Percentiles rank a stretch among this genome's conserved stretches.
Evolutionary conservation across 495 filamentous ascomycete species (phyloP).

Genomic region (Neurospora africana): DNA sequence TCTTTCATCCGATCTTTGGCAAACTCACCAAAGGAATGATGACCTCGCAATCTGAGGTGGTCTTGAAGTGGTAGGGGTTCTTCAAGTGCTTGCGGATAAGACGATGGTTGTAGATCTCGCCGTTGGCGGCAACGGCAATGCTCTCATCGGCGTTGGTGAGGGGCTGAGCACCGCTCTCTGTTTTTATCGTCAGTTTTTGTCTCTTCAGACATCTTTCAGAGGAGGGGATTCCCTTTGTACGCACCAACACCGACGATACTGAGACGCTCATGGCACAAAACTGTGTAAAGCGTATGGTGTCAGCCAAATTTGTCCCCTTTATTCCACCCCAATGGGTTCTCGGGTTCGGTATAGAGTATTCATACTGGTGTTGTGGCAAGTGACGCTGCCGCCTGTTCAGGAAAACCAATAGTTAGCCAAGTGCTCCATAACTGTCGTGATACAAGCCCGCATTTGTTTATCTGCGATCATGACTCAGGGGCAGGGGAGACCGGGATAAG

Average conservation of each 20-base stretch:
- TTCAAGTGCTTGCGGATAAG: slow-evolving; percentile 78
- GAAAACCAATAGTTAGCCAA: slow-evolving; percentile 11
- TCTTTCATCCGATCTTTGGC: not conserved
- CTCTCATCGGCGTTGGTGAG: slow-evolving; percentile 82
- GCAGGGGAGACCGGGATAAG: slow-evolving; percentile 1
- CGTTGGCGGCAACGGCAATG: slow-evolving; percentile 91
- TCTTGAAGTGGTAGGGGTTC: slow-evolving; percentile 84
- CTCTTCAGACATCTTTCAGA: not conserved
- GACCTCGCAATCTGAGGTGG: slow-evolving; percentile 94
- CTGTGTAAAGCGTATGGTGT: slow-evolving; percentile 34
- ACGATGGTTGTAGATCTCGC: slow-evolving; percentile 99
- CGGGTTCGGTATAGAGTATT: not conserved
- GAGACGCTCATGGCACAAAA: slow-evolving; percentile 93
- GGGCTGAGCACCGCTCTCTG: slow-evolving; percentile 80
- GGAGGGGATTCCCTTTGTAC: not conserved
- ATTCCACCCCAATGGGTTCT: not conserved
- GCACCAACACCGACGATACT: slow-evolving; percentile 88
- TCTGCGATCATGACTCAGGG: slow-evolving; percentile 13
- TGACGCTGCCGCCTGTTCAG: slow-evolving; percentile 69
- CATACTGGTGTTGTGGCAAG: slow-evolving; percentile 80
- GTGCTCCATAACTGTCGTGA: not conserved
- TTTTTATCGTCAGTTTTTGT: not conserved
- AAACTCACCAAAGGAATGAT: slow-evolving; percentile 84
- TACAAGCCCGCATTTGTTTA: not conserved
- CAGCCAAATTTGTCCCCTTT: slow-evolving; percentile 6